Conservation (phyloP, 192 early-diverging fungal species). For the Gryganskiella cystojenkinii region DNA sequence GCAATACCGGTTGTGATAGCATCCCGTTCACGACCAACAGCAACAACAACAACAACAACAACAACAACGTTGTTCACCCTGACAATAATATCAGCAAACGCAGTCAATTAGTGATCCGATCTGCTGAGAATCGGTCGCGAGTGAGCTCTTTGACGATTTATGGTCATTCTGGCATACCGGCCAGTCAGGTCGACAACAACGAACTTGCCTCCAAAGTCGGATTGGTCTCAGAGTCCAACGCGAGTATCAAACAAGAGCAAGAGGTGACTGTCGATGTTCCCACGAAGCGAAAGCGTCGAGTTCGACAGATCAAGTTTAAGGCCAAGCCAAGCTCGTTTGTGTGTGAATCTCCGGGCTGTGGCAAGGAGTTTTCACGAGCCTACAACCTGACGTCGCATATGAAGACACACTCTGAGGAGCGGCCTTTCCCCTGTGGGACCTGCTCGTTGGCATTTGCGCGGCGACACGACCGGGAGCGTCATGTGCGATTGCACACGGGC, state of each 20-base stretch:
- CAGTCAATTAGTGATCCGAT: background rate
- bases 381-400: slow-evolving; percentile 87
- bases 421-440: slow-evolving; percentile 73
- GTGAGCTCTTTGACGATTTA: background rate
- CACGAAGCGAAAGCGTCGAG: slow-evolving; percentile 16
- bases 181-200: too few species aligned
- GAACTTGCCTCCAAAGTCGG: background rate
- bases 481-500: slow-evolving; percentile 82
- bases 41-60: background rate
- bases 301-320: slow-evolving; percentile 38
- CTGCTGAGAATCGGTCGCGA: slow-evolving; percentile 2
- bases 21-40: background rate
- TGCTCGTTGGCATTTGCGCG: slow-evolving; percentile 86
- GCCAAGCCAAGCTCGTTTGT: slow-evolving; percentile 28
- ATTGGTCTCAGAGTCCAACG: background rate
- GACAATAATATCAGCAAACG: background rate
- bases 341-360: slow-evolving; percentile 57
- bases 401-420: slow-evolving; percentile 78
- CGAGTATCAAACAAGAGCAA: background rate
- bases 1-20: too few species aligned
- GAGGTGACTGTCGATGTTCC: background rate
- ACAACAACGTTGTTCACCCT: background rate
- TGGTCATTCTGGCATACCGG: background rate
- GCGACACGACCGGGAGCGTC: slow-evolving; percentile 93
- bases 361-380: slow-evolving; percentile 75